Conservation (phyloP, 495 filamentous ascomycete species). For the Tricharina praecox region DNA sequence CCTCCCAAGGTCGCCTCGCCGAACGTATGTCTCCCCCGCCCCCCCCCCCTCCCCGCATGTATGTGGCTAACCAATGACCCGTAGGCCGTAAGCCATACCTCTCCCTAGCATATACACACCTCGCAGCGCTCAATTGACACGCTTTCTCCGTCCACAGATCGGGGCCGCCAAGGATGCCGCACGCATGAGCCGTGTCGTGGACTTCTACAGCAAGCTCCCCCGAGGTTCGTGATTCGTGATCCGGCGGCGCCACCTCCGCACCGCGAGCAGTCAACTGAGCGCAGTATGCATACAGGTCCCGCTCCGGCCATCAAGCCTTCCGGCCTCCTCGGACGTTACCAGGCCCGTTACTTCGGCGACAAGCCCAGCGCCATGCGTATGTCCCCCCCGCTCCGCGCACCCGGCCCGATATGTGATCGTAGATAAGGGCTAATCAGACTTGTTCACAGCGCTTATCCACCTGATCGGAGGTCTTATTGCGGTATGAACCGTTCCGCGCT, state of each 20-base stretch:
- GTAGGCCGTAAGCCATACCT: conserved; percentile 2
- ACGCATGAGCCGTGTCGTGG: conserved; percentile 88
- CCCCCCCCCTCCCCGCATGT: conserved; percentile 4
- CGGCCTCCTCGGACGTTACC: conserved; percentile 72
- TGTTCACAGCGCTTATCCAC: conserved; percentile 61
- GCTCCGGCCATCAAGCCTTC: conserved; percentile 63
- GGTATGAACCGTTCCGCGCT: conserved; percentile 5
- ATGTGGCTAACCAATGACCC: conserved; percentile 9
- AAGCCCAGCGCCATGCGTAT: conserved; percentile 74
- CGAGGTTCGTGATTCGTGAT: conserved; percentile 20
- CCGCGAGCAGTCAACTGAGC: not conserved
- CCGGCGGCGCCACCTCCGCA: not conserved
- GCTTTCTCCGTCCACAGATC: conserved; percentile 35
- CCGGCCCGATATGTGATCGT: not conserved
- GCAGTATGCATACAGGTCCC: conserved; percentile 41
- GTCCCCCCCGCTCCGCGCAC: conserved; percentile 27
- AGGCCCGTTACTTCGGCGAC: conserved; percentile 86
- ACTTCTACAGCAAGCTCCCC: conserved; percentile 95
- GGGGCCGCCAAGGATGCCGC: conserved; percentile 84
- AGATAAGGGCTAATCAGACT: too few species aligned
- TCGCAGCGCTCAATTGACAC: conserved; percentile 1
- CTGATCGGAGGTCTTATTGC: conserved; percentile 55
- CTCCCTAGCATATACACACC: not conserved
- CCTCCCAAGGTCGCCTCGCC: conserved; percentile 97
- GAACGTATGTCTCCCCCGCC: conserved; percentile 47